Conservation (phyloP, 345 rosid genomes). For the Mercurialis annua region DNA sequence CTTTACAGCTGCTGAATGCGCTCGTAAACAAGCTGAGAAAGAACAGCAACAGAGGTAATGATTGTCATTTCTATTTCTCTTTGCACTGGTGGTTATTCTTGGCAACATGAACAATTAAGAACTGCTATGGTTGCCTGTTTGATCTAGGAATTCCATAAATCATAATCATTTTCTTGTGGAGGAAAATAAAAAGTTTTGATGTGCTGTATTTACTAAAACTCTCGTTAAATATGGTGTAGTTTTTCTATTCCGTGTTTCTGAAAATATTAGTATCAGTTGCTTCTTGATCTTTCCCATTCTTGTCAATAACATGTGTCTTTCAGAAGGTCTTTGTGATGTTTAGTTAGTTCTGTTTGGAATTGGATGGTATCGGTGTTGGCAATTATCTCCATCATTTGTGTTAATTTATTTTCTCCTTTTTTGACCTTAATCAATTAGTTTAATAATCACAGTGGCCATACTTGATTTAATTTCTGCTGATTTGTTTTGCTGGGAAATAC, state of each 20-base stretch:
- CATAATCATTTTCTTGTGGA: background rate
- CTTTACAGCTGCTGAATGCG: conserved; percentile 80
- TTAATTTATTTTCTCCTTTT: too few relatives aligned
- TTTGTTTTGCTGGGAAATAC: background rate
- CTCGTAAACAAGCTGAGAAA: conserved; percentile 85
- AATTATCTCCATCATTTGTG: too few relatives aligned
- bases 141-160: background rate
- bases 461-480: background rate
- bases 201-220: background rate
- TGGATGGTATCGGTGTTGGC: background rate
- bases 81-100: conserved; percentile 11
- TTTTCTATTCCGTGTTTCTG: background rate
- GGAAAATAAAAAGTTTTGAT: conserved; percentile 1
- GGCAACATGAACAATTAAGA: conserved; percentile 15
- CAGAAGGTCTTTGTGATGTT: background rate
- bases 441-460: too few relatives aligned
- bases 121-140: conserved; percentile 5
- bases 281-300: background rate
- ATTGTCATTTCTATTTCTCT: conserved; percentile 13
- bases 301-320: background rate
- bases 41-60: conserved; percentile 78
- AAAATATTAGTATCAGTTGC: background rate
- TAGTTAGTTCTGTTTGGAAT: background rate
- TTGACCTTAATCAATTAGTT: too few relatives aligned
- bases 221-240: background rate